Conservation (phyloP, 106 monocot genomes). For the Acanthochlamys bracteata region DNA sequence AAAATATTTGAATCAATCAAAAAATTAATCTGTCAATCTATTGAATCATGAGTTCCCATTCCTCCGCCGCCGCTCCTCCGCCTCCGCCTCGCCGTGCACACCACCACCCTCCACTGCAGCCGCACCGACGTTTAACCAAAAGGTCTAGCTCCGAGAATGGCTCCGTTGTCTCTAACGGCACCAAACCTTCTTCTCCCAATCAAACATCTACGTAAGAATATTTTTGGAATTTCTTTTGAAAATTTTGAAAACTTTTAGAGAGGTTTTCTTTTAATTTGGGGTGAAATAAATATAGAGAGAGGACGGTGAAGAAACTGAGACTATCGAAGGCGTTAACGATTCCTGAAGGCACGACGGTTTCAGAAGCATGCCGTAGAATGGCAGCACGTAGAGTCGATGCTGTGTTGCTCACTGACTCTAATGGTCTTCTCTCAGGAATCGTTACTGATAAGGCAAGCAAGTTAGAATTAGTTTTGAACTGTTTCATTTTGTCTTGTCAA, state of each 20-base stretch:
- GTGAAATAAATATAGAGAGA: not conserved
- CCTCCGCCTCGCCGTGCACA: constrained; percentile 26
- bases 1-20: too few species aligned
- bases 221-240: too few species aligned
- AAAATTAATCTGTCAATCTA: not conserved
- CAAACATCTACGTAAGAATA: constrained; percentile 20
- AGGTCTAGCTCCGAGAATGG: constrained; percentile 32
- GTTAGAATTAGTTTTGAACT: not conserved
- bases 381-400: not conserved
- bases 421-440: not conserved
- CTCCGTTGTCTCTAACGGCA: constrained; percentile 14
- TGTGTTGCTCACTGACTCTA: not conserved
- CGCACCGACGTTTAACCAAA: too few species aligned
- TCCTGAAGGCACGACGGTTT: not conserved
- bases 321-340: not conserved
- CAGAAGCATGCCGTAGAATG: not conserved
- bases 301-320: not conserved
- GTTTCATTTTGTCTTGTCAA: not conserved
- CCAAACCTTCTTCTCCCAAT: constrained; percentile 55
- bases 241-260: too few species aligned
- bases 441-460: not conserved
- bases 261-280: not conserved
- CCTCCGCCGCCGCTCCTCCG: constrained; percentile 23
- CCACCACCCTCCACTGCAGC: too few species aligned
- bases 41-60: constrained; percentile 35